Percentiles rank a stretch among this genome's conserved stretches.
phyloP scores from a whole-genome alignment of 208 protist genomes.

The Trypanosoma brucei region DNA sequence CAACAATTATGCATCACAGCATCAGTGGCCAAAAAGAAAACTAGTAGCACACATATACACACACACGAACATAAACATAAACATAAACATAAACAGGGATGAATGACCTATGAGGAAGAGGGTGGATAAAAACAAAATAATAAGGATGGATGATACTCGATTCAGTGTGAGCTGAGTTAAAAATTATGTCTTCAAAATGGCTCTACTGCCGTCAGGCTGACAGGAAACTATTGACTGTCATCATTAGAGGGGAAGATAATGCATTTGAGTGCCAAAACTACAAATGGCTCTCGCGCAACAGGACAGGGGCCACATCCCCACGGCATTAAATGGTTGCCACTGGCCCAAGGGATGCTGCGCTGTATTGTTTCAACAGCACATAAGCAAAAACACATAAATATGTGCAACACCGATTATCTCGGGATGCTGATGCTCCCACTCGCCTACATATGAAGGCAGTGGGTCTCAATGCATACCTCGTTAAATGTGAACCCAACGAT shows the following conservation, averaged over 20 bases:
- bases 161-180: constrained; percentile 8
- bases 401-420: background rate
- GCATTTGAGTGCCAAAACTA: too few species aligned
- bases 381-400: too few species aligned
- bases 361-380: background rate
- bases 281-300: background rate
- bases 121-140: background rate
- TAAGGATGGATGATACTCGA: background rate
- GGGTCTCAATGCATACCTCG: constrained; percentile 4
- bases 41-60: background rate
- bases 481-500: background rate
- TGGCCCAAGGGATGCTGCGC: constrained; percentile 5
- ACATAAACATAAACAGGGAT: too few species aligned
- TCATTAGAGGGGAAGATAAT: background rate
- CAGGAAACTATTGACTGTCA: constrained; percentile 6
- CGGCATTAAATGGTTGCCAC: constrained; percentile 1
- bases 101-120: background rate
- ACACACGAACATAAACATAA: too few species aligned
- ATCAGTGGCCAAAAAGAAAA: background rate
- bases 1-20: constrained; percentile 3
- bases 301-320: constrained; percentile 1
- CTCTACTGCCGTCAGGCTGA: constrained; percentile 1
- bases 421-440: constrained; percentile 5
- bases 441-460: background rate
- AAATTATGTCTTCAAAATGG: background rate